A percentile compares a stretch with the other conserved stretches of the same genome.
Evolutionary conservation across 129 eudicot species (phyloP).

Genomic region (Scalesia atractyloides): DNA sequence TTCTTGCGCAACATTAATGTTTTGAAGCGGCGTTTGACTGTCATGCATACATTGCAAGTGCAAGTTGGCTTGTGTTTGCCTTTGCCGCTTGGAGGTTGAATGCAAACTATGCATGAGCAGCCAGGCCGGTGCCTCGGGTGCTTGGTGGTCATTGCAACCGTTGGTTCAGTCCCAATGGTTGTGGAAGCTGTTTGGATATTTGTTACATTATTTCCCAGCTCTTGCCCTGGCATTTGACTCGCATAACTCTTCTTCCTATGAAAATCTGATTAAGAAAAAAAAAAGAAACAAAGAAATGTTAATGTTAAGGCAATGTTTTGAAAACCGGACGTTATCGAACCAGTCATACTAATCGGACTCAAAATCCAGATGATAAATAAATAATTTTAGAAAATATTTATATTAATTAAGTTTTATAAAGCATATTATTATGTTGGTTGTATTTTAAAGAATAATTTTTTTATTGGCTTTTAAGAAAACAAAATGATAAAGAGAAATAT

Average conservation of each 20-base stretch:
- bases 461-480: too few species aligned
- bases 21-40: background rate
- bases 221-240: background rate
- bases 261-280: background rate
- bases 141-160: background rate
- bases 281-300: background rate
- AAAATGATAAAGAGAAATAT: too few species aligned
- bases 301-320: too few species aligned
- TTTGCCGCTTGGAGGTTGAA: constrained; percentile 3
- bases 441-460: too few species aligned
- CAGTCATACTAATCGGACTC: too few species aligned
- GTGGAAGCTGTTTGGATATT: background rate
- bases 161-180: background rate
- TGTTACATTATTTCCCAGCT: background rate
- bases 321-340: too few species aligned
- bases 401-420: too few species aligned
- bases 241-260: background rate
- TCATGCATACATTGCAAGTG: constrained; percentile 1
- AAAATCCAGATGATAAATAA: too few species aligned
- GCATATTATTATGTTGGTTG: too few species aligned
- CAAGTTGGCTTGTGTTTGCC: background rate
- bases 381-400: too few species aligned
- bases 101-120: background rate
- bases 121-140: background rate
- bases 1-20: background rate